phyloP scores from a whole-genome alignment of 2,329 filamentous ascomycete genomes.

The Alternaria longipes region DNA sequence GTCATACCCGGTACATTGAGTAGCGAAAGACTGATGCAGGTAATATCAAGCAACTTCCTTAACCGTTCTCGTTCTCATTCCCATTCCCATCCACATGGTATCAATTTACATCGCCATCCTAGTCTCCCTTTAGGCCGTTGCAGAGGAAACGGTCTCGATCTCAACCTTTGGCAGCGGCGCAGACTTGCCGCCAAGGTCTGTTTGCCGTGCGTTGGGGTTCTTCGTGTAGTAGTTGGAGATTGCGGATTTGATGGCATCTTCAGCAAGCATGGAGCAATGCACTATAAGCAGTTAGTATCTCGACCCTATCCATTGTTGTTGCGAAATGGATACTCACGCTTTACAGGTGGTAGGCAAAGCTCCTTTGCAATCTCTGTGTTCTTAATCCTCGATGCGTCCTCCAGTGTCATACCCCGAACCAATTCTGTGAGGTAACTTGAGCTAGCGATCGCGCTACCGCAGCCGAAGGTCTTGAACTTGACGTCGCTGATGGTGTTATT shows the following conservation, averaged over 20 bases:
- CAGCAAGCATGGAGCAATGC: conserved; percentile 91
- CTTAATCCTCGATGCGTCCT: conserved; percentile 90
- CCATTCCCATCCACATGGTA: conserved; percentile 20
- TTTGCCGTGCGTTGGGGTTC: conserved; percentile 78
- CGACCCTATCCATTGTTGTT: not conserved
- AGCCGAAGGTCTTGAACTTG: conserved; percentile 98
- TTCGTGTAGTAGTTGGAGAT: conserved; percentile 92
- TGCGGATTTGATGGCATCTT: conserved; percentile 91
- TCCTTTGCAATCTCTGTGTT: conserved; percentile 99
- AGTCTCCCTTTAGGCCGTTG: conserved; percentile 44
- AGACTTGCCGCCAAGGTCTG: conserved; percentile 79
- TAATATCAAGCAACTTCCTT: conserved; percentile 5
- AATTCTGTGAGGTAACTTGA: conserved; percentile 95
- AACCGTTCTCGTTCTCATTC: not conserved
- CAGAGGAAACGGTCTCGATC: conserved; percentile 61
- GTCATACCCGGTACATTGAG: conserved; percentile 13
- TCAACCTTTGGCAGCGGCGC: conserved; percentile 73
- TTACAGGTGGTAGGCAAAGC: conserved; percentile 86
- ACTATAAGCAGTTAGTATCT: conserved; percentile 60
- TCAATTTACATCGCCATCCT: conserved; percentile 33
- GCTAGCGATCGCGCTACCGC: conserved; percentile 91
- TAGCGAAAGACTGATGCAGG: conserved; percentile 20
- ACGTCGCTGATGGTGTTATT: conserved; percentile 91
- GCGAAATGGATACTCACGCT: conserved; percentile 66
- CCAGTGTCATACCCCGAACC: conserved; percentile 93